Evolutionary conservation across 2,329 filamentous ascomycete genomes (phyloP).

Genomic region (Colletotrichum tabaci): DNA sequence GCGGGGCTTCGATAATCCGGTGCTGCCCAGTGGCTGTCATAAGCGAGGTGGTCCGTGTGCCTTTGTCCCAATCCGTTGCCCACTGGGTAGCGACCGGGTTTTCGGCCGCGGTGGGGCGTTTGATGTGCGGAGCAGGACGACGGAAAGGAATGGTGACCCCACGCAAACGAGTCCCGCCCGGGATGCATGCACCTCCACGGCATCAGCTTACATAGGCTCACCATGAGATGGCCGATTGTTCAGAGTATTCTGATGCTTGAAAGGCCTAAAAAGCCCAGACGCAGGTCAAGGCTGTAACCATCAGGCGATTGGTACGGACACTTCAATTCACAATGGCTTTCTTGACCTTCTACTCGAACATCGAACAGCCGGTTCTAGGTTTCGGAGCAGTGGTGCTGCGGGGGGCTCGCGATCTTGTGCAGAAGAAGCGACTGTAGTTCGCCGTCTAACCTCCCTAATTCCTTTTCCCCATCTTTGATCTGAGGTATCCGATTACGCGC

Average conservation of each 20-base stretch:
- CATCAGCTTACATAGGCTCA: not conserved
- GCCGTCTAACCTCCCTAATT: slow-evolving; percentile 23
- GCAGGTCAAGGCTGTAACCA: slow-evolving; percentile 11
- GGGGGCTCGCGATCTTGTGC: slow-evolving; percentile 13
- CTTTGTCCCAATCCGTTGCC: not conserved
- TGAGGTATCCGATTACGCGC: slow-evolving; percentile 38
- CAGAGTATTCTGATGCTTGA: not conserved
- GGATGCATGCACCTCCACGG: not conserved
- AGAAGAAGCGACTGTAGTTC: slow-evolving; percentile 41
- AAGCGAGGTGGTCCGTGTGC: slow-evolving; percentile 36
- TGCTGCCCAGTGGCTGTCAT: not conserved
- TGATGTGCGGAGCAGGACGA: not conserved
- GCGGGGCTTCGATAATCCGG: slow-evolving; percentile 33
- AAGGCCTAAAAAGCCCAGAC: not conserved
- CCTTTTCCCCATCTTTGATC: slow-evolving; percentile 21
- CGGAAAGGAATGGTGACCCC: not conserved
- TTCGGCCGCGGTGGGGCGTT: not conserved
- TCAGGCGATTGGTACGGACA: slow-evolving; percentile 30
- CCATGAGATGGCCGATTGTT: not conserved
- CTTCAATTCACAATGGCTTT: slow-evolving; percentile 27
- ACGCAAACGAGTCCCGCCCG: not conserved
- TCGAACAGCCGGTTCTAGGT: slow-evolving; percentile 16
- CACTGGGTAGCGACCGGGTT: not conserved
- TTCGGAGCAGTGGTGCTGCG: slow-evolving; percentile 8
- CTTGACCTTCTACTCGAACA: slow-evolving; percentile 23